Base-by-base conservation (phyloP, 257 asterid species). In the Cruciata laevipes region DNA sequence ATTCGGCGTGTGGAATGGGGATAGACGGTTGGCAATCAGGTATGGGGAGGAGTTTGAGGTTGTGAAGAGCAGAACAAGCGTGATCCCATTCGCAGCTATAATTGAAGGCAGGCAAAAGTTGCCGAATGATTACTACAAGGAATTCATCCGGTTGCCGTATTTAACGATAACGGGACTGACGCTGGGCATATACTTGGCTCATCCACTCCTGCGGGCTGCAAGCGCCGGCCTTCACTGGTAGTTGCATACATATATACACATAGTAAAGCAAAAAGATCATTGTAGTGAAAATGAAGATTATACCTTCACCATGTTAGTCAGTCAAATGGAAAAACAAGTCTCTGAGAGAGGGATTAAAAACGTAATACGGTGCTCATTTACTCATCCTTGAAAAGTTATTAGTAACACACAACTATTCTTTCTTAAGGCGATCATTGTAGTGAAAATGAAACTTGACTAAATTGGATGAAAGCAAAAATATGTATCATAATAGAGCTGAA, bases 1-100 rank as follows among this genome's bases (percentile, higher is more conserved):
- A 17, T 88, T 90, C 73, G 97, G 99, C 13, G 96, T 82, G 25
- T 90, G 99, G 99, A 94, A 87, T 65, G 99, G 99, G 27, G 99
- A 94, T 75, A 78, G 97, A 21, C 83, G 99, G 71, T 72, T 94
- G 77, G 89, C 84, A 53, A 80, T 80, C 13, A 79, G 97, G 31
- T 77, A 90, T 21, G 99, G 97, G 4, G 92, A 88, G 71, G 96
- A 88, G 64, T 94, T 94, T 58, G 89, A 94, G 75, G 84, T 7
- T 3, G 87, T 94, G 23, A 90, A 88, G 81, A 74, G 69, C 67
- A 83, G 97, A 77, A 94, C 97, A 2, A 94, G 99, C 30, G 72
- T 88, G n/a, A 64, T 87, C 8, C 99, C 99, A 0, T 94, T 94
- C 75, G 95, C 92, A 42, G 99, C 97, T 24, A 82, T 94, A 67